Base-by-base conservation (phyloP, 2,329 filamentous ascomycete genomes). In the Colletotrichum kahawae region DNA sequence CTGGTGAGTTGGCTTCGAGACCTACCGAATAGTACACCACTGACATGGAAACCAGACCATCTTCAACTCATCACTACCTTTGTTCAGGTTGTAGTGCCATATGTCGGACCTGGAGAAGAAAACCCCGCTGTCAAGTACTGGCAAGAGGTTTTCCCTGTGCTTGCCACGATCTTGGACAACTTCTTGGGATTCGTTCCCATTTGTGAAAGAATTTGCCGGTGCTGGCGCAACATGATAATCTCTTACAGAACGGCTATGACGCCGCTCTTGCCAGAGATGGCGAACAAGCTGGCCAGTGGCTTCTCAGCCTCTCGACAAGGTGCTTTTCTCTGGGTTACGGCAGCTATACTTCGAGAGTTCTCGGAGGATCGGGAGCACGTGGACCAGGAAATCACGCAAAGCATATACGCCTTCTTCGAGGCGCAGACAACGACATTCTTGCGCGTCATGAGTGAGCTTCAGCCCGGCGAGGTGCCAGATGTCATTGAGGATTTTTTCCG, bases 291-390 rank as follows among this genome's bases (percentile, higher is more conserved):
- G 72, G 95, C 95, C 1, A 90, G 90, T 77, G 96, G 96, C 6
- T 99, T 99, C 82, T 90, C 94, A 70, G 90, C 91, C 21, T 98
- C 96, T 13, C 92, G 93, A 76, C 96, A 99, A 84, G 97, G 97
- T 14, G 98, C 96, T 83, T 99, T 99, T 89, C 89, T 99, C n/a
- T 99, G 97, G 97, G 96, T 97, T 2, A 98, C 96, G 3, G 95
- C 96, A 78, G 95, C 96, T 10, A 97, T 99, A 77, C 90, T 99
- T 34, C 94, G 97, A 74, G 97, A 99, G 83, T 99, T 98, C 82
- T 97, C 95, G 0, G 95, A 98, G 79, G 95, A 96, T 56, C 92
- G 94, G 56, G 95, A 98, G 79, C 92, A 94, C 76, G 94, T 98
- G 24, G 93, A 96, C 70, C 90, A 93, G 66, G 88, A 90, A n/a